phyloP scores from a whole-genome alignment of 768 basidiomycete species.

The Mrakia gelida region DNA sequence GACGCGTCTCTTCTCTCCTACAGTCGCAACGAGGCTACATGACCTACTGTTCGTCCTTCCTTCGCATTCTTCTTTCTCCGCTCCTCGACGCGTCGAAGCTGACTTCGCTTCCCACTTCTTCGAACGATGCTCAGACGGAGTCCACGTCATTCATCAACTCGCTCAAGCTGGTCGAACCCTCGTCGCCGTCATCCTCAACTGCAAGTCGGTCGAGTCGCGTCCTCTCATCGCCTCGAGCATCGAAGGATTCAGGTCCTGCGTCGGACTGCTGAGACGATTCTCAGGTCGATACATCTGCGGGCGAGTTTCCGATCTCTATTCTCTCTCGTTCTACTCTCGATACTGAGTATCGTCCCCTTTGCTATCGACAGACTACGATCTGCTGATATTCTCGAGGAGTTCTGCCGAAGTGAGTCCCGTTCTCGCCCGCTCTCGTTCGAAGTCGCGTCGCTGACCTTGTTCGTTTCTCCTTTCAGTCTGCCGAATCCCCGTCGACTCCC shows the following conservation, averaged over 20 bases:
- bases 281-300: conserved; percentile 86
- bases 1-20: not conserved
- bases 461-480: conserved; percentile 53
- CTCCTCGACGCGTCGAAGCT: not conserved
- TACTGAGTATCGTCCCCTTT: not conserved
- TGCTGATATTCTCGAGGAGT: conserved; percentile 91
- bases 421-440: conserved; percentile 30
- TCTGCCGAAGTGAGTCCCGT: conserved; percentile 67
- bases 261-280: conserved; percentile 79
- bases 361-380: conserved; percentile 58
- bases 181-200: conserved; percentile 79
- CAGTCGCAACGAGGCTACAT: conserved; percentile 68
- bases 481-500: conserved; percentile 71
- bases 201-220: conserved; percentile 72
- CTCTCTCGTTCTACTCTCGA: not conserved
- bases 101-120: not conserved
- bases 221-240: conserved; percentile 74
- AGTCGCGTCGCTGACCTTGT: not conserved
- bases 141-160: conserved; percentile 91
- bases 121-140: conserved; percentile 59
- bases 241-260: conserved; percentile 80
- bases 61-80: not conserved
- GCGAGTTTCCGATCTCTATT: not conserved
- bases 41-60: conserved; percentile 77
- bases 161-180: conserved; percentile 90